Evolutionary conservation across 495 filamentous ascomycete species (phyloP), one percentile per base, ranked within the genome.

Genomic region (Talaromyces wortmannii): DNA sequence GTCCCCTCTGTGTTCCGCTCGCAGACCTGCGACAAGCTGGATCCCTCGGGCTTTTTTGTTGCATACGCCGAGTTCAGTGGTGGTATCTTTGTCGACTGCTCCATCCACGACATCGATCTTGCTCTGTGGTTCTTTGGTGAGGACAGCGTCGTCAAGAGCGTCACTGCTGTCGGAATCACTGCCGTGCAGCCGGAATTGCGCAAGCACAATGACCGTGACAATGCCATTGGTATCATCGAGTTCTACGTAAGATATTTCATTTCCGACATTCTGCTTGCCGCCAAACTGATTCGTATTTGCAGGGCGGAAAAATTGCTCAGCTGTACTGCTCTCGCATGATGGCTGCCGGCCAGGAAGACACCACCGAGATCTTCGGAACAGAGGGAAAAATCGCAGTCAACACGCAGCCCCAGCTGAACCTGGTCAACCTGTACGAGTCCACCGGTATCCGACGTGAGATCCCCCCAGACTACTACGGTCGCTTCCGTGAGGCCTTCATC

Each of bases 321-420:
- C 78, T 84, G 55, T 86, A 82, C 64, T 70, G 67, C 16, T 73
- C 66, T 6, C 70, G 83, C 15, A 86, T 84, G 82, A 86, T 86
- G 80, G 78, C 81, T 0, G 74, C 78, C 2, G 83, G 83, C 2
- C 83, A 86, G 67, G 75, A 84, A 57, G 83, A 87, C 58, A 76
- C 72, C 55, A 83, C 83, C 0, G 83, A 87, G 67, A 74, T 87
- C 48, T 80, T 86, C 55, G 83, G 83, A 4, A 86, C 83, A 0
- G 67, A 76, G 50, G 83, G 83, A 5, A 85, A 85, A 59, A 45
- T 86, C 10, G 68, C 73, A 0, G 74, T 86, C 23, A 86, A 85
- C 56, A 72, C 70, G 8, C 72, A 80, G 56, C 83, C 83, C 16
- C 61, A 65, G 49, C 48, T 63, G 29, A 78, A 80, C 47, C 72